These are phyloP conservation scores for Stachybotrys echinatus DNA, from an alignment of 2,329 filamentous ascomycete species.

Conservation along the genomic window DNA sequence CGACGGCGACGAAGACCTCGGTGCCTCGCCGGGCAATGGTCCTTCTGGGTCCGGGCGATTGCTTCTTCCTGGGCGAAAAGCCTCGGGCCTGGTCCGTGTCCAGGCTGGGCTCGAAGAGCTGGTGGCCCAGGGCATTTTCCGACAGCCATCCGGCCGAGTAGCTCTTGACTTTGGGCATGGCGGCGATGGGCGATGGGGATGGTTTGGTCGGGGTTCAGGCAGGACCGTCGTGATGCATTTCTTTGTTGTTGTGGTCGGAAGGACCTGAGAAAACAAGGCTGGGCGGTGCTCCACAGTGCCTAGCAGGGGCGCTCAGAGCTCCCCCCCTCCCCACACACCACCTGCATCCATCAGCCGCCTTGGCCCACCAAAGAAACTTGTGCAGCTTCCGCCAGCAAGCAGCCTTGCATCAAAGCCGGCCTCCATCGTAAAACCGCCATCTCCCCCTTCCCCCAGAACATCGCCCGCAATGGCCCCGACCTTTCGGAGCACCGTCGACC, in stretches of 20 bases:
- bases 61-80: slow-evolving; percentile 37
- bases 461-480: slow-evolving; percentile 39
- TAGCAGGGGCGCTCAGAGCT: too few relatives aligned
- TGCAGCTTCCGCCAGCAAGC: neutral
- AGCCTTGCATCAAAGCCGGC: neutral
- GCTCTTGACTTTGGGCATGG: slow-evolving; percentile 80
- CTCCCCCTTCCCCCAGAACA: neutral
- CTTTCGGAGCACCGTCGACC: slow-evolving; percentile 71
- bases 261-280: neutral
- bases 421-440: too few relatives aligned
- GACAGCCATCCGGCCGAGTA: slow-evolving; percentile 87
- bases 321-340: neutral
- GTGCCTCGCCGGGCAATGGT: slow-evolving; percentile 78
- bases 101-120: slow-evolving; percentile 60
- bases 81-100: slow-evolving; percentile 33
- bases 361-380: neutral
- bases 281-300: neutral
- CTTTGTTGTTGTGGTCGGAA: neutral
- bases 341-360: neutral
- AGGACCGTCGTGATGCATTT: neutral
- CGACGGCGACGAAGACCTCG: slow-evolving; percentile 83
- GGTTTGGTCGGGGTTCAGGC: too few relatives aligned
- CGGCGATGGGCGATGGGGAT: neutral
- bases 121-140: slow-evolving; percentile 68
- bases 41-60: slow-evolving; percentile 44